A percentile compares a stretch with the other conserved stretches of the same genome.
Evolutionary conservation across 495 filamentous ascomycete genomes (phyloP).

Genomic region (Xylaria palmicola): DNA sequence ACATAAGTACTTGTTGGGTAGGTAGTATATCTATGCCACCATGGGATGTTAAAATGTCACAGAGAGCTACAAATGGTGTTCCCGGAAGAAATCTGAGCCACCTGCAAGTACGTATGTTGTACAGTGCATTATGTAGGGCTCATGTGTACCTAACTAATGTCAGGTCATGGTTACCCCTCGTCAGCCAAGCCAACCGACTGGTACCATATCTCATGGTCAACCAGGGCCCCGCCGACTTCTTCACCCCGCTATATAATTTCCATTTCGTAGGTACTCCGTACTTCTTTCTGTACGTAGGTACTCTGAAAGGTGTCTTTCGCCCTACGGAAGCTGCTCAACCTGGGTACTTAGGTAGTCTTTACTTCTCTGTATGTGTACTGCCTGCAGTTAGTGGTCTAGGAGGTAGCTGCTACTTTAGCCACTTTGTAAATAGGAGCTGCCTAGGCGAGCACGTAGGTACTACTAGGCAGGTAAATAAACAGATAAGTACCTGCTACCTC

Average conservation of each 20-base stretch:
- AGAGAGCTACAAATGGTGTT: not conserved
- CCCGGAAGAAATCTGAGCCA: not conserved
- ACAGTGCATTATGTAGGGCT: not conserved
- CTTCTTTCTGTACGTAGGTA: no score
- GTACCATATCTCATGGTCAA: conserved; percentile 5
- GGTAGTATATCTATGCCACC: not conserved
- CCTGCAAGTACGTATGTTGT: conserved; percentile 14
- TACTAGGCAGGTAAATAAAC: no score
- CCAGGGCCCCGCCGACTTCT: conserved; percentile 16
- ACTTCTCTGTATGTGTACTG: no score
- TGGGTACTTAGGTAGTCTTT: no score
- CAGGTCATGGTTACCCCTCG: conserved; percentile 7
- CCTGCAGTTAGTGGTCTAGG: no score
- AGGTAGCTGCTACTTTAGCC: not conserved
- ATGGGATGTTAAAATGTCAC: not conserved
- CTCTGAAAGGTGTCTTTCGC: no score
- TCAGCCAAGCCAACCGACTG: not conserved
- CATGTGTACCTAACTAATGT: not conserved
- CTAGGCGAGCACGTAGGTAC: not conserved
- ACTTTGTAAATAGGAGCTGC: not conserved
- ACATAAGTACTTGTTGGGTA: no score
- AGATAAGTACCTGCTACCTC: not conserved
- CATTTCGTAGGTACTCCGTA: no score
- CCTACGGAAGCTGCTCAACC: no score
- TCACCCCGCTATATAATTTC: conserved; percentile 12